Conservation (phyloP, 495 filamentous ascomycete species). For the Neurospora sp. region DNA sequence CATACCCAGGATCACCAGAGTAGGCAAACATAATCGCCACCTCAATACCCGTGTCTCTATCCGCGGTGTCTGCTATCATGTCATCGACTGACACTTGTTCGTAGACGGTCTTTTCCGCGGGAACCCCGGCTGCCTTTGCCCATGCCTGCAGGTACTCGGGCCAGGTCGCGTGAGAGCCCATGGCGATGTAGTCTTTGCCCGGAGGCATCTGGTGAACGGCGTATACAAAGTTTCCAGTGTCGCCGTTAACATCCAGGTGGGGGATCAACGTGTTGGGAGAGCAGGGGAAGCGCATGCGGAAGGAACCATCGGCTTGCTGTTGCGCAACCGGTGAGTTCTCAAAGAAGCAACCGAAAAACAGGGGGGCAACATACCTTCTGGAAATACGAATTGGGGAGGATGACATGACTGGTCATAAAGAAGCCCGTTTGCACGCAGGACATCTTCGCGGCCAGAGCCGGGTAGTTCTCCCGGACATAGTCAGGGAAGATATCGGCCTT, state of each 20-base stretch:
- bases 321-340: background rate
- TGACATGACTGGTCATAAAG: conserved; percentile 29
- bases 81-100: conserved; percentile 27
- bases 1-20: conserved; percentile 29
- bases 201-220: conserved; percentile 33
- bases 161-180: conserved; percentile 25
- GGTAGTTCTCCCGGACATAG: conserved; percentile 28
- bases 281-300: conserved; percentile 31
- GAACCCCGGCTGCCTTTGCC: conserved; percentile 15
- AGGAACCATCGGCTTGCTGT: conserved; percentile 21
- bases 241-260: conserved; percentile 29
- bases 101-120: conserved; percentile 11
- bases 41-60: conserved; percentile 25
- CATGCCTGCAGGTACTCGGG: conserved; percentile 24
- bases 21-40: conserved; percentile 30
- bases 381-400: conserved; percentile 31
- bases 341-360: background rate
- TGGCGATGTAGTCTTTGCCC: conserved; percentile 32
- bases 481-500: conserved; percentile 33
- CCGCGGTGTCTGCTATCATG: conserved; percentile 19
- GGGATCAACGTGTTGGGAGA: conserved; percentile 18
- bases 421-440: conserved; percentile 37
- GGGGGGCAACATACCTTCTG: conserved; percentile 12
- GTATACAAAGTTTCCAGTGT: conserved; percentile 33
- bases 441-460: conserved; percentile 34